These are phyloP conservation scores for Coemansia sp. DNA, from an alignment of 192 early-diverging fungal species.

Conservation along the genomic window DNA sequence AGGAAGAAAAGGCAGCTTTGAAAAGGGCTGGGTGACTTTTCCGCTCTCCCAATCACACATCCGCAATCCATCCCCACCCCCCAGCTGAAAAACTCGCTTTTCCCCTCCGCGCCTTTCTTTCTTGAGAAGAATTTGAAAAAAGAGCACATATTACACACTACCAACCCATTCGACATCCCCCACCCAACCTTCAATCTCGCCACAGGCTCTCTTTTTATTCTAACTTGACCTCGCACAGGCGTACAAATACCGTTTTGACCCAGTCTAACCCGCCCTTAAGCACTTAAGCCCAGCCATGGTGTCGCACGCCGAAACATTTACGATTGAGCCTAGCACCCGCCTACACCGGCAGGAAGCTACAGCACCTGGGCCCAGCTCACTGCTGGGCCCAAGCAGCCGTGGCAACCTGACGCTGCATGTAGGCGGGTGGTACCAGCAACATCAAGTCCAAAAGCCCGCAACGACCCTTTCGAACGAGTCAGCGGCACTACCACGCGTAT, in stretches of 20 bases:
- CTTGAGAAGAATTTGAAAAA: not conserved
- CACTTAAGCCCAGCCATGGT: constrained; percentile 22
- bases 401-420: constrained; percentile 52
- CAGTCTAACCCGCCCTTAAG: not conserved
- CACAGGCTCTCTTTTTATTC: not conserved
- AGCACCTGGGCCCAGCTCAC: not conserved
- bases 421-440: constrained; percentile 50
- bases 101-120: not conserved
- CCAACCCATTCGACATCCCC: not conserved
- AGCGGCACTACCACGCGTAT: constrained; percentile 3
- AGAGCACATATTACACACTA: not conserved
- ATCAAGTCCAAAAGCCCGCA: constrained; percentile 8
- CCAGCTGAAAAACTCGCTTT: not conserved
- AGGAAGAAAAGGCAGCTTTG: not conserved
- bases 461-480: constrained; percentile 9
- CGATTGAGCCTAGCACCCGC: constrained; percentile 52
- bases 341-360: constrained; percentile 49
- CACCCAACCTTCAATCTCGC: not conserved
- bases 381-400: constrained; percentile 3
- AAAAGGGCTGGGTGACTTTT: constrained; percentile 3
- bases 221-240: not conserved
- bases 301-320: constrained; percentile 14
- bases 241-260: not conserved
- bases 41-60: constrained; percentile 1
- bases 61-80: not conserved